Base-by-base conservation (phyloP, 805 yeast genomes). In the Cyberlindnera meyerae region DNA sequence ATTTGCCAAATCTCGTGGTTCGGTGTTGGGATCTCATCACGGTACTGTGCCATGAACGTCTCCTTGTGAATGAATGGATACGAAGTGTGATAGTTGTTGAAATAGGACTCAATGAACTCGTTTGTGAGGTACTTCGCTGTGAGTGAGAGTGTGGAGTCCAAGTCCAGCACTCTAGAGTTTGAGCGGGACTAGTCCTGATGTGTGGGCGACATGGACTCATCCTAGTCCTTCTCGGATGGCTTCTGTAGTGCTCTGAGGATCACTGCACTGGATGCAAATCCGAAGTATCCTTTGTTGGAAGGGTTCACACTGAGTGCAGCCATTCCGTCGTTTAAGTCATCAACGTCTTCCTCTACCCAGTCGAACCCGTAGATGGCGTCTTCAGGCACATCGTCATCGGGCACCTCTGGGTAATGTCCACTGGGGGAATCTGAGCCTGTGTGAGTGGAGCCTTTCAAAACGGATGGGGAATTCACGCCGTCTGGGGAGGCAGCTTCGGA, bases 211-310 rank as follows among this genome's bases (percentile, higher is more conserved):
- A 41, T 14, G 21, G 48, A 32, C 29, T 33, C 39, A 11, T 40
- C 42, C 18, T 45, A 50, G 8, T 47, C 44, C 15, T 48, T 46
- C 14, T 59, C 61, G 11, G 52, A 43, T 11, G 62, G 61, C 25
- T 65, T 54, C 26, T 66, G 63, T 28, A 75, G 47, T 9, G 73
- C 70, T 46, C 77, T 63, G 29, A 80, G 55, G 14, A 76, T 60
- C 7, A 75, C 73, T 2, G 80, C 70, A 40, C 76, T 67, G 4
- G 87, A 77, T 8, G 78, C 82, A 11, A 72, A 70, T 2, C 88
- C 88, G 45, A 75, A 74, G 51, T 75, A 79, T 1, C 87, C 86
- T 20, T 71, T 71, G 18, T 77, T 73, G 32, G 73, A 68, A 6
- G 68, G 69, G 38, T 66, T 62, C 12, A 65, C 58, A 28, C 75